phyloP scores from a whole-genome alignment of 768 basidiomycete genomes.

The Hysterangium stoloniferum region DNA sequence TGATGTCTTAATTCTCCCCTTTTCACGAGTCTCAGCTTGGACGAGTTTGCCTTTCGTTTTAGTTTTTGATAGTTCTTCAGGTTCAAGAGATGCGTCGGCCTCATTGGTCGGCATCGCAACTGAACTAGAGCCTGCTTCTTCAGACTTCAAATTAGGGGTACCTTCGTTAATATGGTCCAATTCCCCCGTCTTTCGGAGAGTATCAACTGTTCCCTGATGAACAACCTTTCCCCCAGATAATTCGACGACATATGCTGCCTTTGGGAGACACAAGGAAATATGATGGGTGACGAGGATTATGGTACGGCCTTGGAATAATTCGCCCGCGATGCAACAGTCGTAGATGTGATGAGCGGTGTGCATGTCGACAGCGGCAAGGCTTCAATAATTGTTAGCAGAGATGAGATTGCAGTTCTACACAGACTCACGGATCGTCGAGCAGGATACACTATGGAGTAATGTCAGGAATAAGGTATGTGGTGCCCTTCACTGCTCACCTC shows the following conservation, averaged over 20 bases:
- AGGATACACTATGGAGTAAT: constrained; percentile 38
- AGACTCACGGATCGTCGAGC: constrained; percentile 62
- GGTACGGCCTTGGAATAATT: constrained; percentile 56
- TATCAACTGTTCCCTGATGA: constrained; percentile 43
- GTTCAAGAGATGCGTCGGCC: background rate
- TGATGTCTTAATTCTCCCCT: constrained; percentile 50
- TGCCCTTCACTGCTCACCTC: constrained; percentile 6
- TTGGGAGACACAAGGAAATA: constrained; percentile 60
- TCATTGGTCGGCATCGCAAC: constrained; percentile 1
- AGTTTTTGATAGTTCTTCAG: background rate
- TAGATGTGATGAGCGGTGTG: constrained; percentile 70
- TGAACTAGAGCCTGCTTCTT: constrained; percentile 6
- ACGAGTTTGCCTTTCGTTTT: constrained; percentile 42
- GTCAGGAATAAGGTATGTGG: constrained; percentile 6
- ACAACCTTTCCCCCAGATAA: constrained; percentile 41
- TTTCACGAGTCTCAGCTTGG: constrained; percentile 56
- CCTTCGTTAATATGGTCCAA: constrained; percentile 24
- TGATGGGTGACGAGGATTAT: constrained; percentile 83
- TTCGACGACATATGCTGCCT: constrained; percentile 61
- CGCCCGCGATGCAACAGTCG: constrained; percentile 51
- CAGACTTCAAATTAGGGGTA: constrained; percentile 4
- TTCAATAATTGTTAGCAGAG: constrained; percentile 20
- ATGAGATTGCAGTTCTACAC: constrained; percentile 5
- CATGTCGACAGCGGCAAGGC: constrained; percentile 67
- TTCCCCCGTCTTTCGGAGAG: constrained; percentile 35